Evolutionary conservation across 2,329 filamentous ascomycete genomes (phyloP), one percentile per base, ranked within the genome.

Genomic region (Chalaropsis ovoidea): DNA sequence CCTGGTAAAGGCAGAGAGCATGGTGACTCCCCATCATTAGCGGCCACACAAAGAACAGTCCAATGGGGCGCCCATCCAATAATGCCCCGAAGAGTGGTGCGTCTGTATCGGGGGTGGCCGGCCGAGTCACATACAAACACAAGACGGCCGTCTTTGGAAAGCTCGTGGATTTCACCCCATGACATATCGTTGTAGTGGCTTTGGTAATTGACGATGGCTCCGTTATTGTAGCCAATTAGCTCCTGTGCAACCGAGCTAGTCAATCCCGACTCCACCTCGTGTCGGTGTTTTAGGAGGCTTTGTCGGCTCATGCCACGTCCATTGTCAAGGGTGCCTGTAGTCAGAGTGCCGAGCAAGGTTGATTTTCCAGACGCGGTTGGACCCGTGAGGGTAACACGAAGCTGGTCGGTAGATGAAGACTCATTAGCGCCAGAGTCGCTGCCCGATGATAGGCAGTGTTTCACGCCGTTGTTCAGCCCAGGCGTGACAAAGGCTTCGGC

Each of bases 41-140:
- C 90, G 60, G 90, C 86, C 68, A 97, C 85, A 70, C 95, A 96
- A 1, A 97, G 80, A 24, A 96, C 75, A 0, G 89, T 91, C 87
- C 94, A 99, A 73, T 97, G 91, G 8, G 94, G 94, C 45, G 89
- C 89, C 92, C 94, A 97, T 58, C 92, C 94, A 69, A 99, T 82
- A n/a, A 99, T 79, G 0, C 92, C 91, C 67, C 93, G 84, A 64
- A 97, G 79, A 1, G 90, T 93, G 5, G 93, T 97, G 65, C 94
- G 86, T 61, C 91, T 84, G 74, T 94, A 99, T 56, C 91, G 85
- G 45, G 92, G 87, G 69, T 95, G 89, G 0, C 94, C 94, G 17
- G 93, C 93, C 58, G 93, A 95, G 75, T 99, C 94, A 0, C 91
- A 90, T 6, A 97, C 79, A 70, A 96, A 92, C 4, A 94, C 90